These are phyloP conservation scores for Neoboletus subvelutipes DNA, from an alignment of 768 basidiomycete genomes.

Conservation along the genomic window DNA sequence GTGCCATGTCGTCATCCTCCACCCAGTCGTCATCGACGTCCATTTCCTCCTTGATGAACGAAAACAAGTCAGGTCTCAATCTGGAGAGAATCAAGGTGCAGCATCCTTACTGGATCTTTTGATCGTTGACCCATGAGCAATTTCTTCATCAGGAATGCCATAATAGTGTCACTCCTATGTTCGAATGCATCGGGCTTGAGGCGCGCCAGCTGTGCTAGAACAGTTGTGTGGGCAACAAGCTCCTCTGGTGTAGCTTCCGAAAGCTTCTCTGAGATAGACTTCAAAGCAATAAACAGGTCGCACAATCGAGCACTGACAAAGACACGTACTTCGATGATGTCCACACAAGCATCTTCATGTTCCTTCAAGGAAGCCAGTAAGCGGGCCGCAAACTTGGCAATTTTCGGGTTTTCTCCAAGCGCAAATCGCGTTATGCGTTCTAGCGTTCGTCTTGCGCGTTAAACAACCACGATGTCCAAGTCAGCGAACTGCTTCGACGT, in stretches of 20 bases:
- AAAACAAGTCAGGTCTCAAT: conserved; percentile 1
- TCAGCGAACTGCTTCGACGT: not conserved
- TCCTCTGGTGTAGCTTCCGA: conserved; percentile 44
- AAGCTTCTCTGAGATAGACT: conserved; percentile 63
- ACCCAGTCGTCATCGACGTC: conserved; percentile 73
- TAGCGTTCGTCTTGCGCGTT: conserved; percentile 52
- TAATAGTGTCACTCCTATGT: conserved; percentile 70
- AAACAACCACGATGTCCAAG: not conserved
- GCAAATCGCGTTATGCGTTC: conserved; percentile 65
- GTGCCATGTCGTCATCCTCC: conserved; percentile 59
- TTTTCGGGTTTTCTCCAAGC: conserved; percentile 55
- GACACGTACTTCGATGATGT: conserved; percentile 62
- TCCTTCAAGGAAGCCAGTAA: conserved; percentile 61
- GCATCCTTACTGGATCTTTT: conserved; percentile 43
- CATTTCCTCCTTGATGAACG: conserved; percentile 50
- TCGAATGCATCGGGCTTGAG: conserved; percentile 76
- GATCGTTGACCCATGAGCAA: conserved; percentile 60
- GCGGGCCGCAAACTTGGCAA: conserved; percentile 86
- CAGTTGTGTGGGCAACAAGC: conserved; percentile 66
- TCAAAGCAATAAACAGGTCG: not conserved
- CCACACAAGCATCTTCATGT: conserved; percentile 46
- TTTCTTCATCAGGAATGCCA: conserved; percentile 66
- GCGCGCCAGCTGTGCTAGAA: conserved; percentile 71
- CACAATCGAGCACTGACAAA: not conserved
- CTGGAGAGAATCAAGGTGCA: not conserved